A percentile compares a stretch with the other conserved stretches of the same genome.
Evolutionary conservation across 805 yeast species (phyloP).

Genomic region (Candida ortonii): DNA sequence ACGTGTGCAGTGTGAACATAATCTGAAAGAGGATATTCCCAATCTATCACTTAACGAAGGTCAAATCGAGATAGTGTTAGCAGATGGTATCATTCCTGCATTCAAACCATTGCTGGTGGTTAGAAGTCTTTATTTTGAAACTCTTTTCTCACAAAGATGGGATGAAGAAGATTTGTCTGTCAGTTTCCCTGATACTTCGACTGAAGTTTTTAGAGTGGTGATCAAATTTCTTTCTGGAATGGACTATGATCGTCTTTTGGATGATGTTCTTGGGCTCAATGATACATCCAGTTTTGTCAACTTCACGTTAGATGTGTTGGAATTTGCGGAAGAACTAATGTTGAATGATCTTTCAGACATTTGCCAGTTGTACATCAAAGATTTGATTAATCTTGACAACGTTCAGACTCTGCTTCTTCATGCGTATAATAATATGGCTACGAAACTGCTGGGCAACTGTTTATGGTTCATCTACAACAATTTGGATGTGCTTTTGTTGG

Average conservation of each 20-base stretch:
- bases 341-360: conserved; percentile 55
- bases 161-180: conserved; percentile 4
- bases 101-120: conserved; percentile 53
- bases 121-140: conserved; percentile 63
- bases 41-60: conserved; percentile 10
- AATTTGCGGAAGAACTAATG: conserved; percentile 60
- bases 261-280: conserved; percentile 23
- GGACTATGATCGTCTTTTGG: conserved; percentile 40
- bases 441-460: conserved; percentile 56
- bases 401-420: conserved; percentile 54
- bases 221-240: conserved; percentile 58
- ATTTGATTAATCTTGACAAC: conserved; percentile 56
- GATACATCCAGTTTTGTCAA: conserved; percentile 45
- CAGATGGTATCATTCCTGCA: conserved; percentile 44
- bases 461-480: conserved; percentile 68
- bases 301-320: conserved; percentile 54
- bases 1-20: conserved; percentile 19
- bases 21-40: conserved; percentile 20
- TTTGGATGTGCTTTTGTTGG: conserved; percentile 58
- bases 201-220: conserved; percentile 44
- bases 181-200: conserved; percentile 41
- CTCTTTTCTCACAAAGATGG: conserved; percentile 59
- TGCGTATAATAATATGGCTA: conserved; percentile 50
- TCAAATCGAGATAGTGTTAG: conserved; percentile 39
- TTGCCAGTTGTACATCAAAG: conserved; percentile 59